These are phyloP conservation scores for Cercospora sojina DNA, from an alignment of 2,329 filamentous ascomycete genomes.

Conservation along the genomic window DNA sequence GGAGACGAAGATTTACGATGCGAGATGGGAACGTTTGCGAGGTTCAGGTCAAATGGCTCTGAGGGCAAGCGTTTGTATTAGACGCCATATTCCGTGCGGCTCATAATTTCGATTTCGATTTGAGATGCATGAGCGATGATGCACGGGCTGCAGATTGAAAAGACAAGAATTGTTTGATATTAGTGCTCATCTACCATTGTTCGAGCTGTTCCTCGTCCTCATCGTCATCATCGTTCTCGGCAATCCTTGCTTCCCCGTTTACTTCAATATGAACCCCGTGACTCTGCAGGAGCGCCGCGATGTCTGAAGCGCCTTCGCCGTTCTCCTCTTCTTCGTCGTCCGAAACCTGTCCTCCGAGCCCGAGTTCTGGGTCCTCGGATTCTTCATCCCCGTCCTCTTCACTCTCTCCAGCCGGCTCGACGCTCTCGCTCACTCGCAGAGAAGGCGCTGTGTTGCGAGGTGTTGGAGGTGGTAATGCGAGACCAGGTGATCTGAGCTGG, in stretches of 20 bases:
- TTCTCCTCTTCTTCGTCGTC: neutral
- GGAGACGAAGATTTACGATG: neutral
- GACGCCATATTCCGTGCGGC: neutral
- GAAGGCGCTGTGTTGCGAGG: constrained; percentile 1
- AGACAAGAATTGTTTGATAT: neutral
- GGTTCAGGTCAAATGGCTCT: neutral
- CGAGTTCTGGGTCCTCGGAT: neutral
- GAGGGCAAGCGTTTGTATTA: neutral
- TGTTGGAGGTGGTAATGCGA: neutral
- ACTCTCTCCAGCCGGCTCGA: neutral
- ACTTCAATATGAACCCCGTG: neutral
- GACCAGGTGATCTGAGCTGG: neutral
- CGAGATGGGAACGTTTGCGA: neutral
- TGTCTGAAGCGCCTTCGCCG: neutral
- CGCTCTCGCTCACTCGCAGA: neutral
- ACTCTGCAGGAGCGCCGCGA: neutral
- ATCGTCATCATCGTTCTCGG: neutral
- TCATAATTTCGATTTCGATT: neutral
- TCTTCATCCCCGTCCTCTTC: neutral
- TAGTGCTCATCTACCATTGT: neutral
- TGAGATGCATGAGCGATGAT: neutral
- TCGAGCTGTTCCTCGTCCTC: neutral
- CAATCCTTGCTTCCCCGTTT: neutral
- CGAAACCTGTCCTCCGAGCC: neutral
- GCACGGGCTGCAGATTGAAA: neutral